Conservation (phyloP, 192 early-diverging fungal species). For the Coemansia sp. region DNA sequence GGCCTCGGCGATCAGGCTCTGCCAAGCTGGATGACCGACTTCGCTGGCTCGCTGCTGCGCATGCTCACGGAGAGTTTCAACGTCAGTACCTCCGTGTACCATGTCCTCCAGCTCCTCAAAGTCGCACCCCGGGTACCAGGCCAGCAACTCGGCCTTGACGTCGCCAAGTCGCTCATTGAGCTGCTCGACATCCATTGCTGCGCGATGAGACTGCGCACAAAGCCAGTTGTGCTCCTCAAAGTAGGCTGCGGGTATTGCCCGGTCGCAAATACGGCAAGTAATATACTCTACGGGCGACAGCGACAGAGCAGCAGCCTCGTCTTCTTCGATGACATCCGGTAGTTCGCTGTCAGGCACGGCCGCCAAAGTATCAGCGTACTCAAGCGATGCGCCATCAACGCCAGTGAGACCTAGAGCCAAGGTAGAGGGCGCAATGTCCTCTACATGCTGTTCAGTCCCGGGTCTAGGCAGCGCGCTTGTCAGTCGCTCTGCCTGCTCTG, state of each 20-base stretch:
- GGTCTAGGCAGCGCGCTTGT: background rate
- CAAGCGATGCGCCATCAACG: background rate
- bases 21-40: conserved; percentile 29
- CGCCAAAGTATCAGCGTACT: background rate
- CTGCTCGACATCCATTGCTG: conserved; percentile 47
- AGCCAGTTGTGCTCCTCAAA: conserved; percentile 54
- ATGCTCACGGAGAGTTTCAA: conserved; percentile 12
- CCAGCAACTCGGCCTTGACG: conserved; percentile 34
- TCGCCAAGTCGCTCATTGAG: conserved; percentile 46
- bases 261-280: conserved; percentile 50
- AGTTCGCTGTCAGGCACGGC: conserved; percentile 1
- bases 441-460: background rate
- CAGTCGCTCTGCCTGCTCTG: background rate
- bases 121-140: conserved; percentile 46
- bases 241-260: conserved; percentile 33
- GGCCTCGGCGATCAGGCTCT: conserved; percentile 22
- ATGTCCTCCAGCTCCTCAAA: conserved; percentile 29
- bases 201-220: conserved; percentile 48
- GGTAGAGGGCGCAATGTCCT: background rate
- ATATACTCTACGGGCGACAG: conserved; percentile 25
- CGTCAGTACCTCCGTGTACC: conserved; percentile 30
- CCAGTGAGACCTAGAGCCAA: background rate
- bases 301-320: background rate
- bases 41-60: conserved; percentile 18
- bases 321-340: conserved; percentile 1